Conservation (phyloP, 2,329 filamentous ascomycete species). For the Immersiporthe knoxdaviesiana region DNA sequence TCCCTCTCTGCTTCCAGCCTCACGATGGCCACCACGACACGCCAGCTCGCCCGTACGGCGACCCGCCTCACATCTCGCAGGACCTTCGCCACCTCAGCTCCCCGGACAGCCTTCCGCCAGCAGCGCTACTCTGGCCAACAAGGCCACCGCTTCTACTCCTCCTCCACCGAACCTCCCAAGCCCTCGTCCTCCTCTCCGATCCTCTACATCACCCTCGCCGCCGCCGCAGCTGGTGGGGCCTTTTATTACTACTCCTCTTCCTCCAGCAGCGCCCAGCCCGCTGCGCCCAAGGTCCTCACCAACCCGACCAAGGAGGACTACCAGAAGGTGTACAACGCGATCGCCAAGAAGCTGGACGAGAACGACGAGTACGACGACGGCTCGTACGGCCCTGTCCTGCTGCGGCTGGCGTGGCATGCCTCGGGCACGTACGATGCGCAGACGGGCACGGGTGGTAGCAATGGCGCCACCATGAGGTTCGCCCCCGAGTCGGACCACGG, state of each 20-base stretch:
- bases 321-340: conserved; percentile 90
- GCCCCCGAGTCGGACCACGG: conserved; percentile 86
- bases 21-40: conserved; percentile 51
- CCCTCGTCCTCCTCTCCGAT: conserved; percentile 50
- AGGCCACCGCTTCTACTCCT: conserved; percentile 79
- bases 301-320: conserved; percentile 81
- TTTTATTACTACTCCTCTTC: conserved; percentile 70
- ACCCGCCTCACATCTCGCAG: conserved; percentile 62
- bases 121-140: conserved; percentile 48
- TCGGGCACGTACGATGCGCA: conserved; percentile 89
- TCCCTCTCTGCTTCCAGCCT: conserved; percentile 7
- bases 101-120: conserved; percentile 72
- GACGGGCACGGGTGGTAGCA: conserved; percentile 88
- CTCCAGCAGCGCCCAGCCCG: conserved; percentile 54
- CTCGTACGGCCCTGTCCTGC: conserved; percentile 88
- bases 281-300: conserved; percentile 63
- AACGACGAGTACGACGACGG: conserved; percentile 96
- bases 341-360: conserved; percentile 80
- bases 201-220: conserved; percentile 62
- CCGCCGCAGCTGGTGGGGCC: conserved; percentile 63
- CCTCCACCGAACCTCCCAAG: conserved; percentile 62
- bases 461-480: conserved; percentile 97
- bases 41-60: conserved; percentile 60
- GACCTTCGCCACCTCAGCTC: conserved; percentile 58
- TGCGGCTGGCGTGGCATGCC: conserved; percentile 92